A percentile compares a stretch with the other conserved stretches of the same genome.
Evolutionary conservation across 78 protist species (phyloP).

Genomic region (Guillardia theta): DNA sequence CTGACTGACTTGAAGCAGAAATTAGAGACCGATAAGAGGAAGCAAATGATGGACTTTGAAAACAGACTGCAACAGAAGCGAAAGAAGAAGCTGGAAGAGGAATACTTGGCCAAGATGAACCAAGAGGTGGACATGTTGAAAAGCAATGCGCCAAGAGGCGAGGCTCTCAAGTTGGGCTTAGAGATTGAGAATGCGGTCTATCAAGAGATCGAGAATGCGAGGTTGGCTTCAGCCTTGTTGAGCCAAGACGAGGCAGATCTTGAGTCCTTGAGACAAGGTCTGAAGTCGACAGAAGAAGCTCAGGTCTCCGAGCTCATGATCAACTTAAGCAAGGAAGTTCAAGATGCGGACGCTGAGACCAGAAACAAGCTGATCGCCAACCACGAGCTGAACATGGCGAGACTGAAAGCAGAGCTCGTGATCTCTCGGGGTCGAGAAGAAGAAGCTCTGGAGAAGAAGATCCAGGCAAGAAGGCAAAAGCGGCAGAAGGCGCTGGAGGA

Average conservation of each 20-base stretch:
- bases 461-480: not conserved
- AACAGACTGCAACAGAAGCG: not conserved
- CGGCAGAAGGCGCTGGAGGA: not conserved
- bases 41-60: not conserved
- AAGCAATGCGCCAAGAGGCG: not conserved
- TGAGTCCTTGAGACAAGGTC: not conserved
- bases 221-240: not conserved
- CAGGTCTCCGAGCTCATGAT: too few relatives aligned
- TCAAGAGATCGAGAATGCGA: not conserved
- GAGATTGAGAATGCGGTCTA: not conserved
- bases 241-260: not conserved
- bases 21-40: not conserved
- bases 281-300: too few relatives aligned
- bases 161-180: not conserved
- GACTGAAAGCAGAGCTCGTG: not conserved
- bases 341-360: not conserved
- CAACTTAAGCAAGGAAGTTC: not conserved
- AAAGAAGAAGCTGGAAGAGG: conserved; percentile 1
- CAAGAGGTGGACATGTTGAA: not conserved
- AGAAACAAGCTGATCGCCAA: not conserved
- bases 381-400: not conserved
- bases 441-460: not conserved
- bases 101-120: not conserved
- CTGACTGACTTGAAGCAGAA: not conserved
- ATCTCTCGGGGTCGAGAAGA: not conserved